Percentiles rank a stretch among this genome's conserved stretches.
phyloP scores from a whole-genome alignment of 116 monocot species.

The Trichopus zeylanicus region DNA sequence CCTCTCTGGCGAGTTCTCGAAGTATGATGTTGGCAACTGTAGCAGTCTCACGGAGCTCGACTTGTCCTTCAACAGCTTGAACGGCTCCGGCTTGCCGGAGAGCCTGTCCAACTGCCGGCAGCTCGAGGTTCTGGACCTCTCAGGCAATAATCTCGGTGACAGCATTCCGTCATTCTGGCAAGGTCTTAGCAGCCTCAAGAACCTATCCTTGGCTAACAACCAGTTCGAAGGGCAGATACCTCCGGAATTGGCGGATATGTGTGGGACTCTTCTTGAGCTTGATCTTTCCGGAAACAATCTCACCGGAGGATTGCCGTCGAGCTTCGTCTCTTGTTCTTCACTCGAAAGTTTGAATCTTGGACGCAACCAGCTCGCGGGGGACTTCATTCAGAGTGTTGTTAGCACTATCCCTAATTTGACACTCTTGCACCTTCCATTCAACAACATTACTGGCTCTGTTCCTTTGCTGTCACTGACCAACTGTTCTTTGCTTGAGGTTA shows the following conservation, averaged over 20 bases:
- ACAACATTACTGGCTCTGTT: constrained; percentile 51
- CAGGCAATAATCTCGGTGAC: constrained; percentile 35
- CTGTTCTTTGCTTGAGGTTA: constrained; percentile 38
- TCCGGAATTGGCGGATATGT: constrained; percentile 25
- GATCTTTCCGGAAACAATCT: constrained; percentile 56
- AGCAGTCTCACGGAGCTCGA: constrained; percentile 37
- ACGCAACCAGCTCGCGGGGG: constrained; percentile 53
- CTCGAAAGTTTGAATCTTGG: constrained; percentile 51
- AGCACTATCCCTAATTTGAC: constrained; percentile 33
- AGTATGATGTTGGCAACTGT: constrained; percentile 46
- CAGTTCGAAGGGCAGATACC: constrained; percentile 57
- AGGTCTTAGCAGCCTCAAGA: constrained; percentile 26
- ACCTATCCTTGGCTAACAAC: constrained; percentile 41
- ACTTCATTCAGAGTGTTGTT: constrained; percentile 38
- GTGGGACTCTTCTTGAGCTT: constrained; percentile 41
- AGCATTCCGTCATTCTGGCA: constrained; percentile 32
- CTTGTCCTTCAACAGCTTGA: constrained; percentile 45
- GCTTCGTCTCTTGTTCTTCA: constrained; percentile 36
- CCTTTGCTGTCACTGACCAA: constrained; percentile 36
- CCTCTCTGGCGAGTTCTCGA: constrained; percentile 58
- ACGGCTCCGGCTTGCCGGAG: constrained; percentile 28
- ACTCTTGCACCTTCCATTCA: constrained; percentile 41
- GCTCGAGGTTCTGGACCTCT: constrained; percentile 44
- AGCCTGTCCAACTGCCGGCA: constrained; percentile 42
- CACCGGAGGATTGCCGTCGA: constrained; percentile 33